A percentile compares a stretch with the other conserved stretches of the same genome.
phyloP scores from a whole-genome alignment of 306 rosid genomes.

The Gastrolobium villosum region DNA sequence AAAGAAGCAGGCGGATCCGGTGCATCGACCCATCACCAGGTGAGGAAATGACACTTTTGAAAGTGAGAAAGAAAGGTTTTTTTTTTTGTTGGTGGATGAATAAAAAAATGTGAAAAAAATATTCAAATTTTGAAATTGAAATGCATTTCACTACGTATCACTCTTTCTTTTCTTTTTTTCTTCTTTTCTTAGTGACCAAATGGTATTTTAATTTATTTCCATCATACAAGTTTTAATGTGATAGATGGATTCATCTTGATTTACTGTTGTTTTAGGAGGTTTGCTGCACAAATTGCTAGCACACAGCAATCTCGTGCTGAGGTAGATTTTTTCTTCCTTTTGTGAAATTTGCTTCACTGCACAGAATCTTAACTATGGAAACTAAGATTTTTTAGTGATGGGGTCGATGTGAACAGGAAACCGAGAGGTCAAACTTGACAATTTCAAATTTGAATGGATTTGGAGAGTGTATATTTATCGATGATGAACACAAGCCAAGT shows the following conservation, averaged over 20 bases:
- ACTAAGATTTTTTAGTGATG: conserved; percentile 36
- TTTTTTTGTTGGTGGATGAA: conserved; percentile 2
- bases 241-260: conserved; percentile 36
- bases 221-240: conserved; percentile 15
- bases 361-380: not conserved
- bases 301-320: conserved; percentile 56
- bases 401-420: conserved; percentile 59
- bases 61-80: not conserved
- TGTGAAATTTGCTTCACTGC: conserved; percentile 22
- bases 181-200: not conserved
- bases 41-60: conserved; percentile 43
- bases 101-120: not conserved
- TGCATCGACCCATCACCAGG: conserved; percentile 94
- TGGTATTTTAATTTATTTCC: not conserved
- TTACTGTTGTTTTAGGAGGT: conserved; percentile 60
- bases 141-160: not conserved
- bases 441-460: conserved; percentile 56
- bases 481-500: conserved; percentile 71
- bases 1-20: conserved; percentile 93
- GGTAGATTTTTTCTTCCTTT: conserved; percentile 56
- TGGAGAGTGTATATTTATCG: conserved; percentile 78
- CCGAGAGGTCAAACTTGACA: conserved; percentile 58
- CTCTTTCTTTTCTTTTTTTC: not conserved
- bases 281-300: conserved; percentile 83
- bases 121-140: conserved; percentile 39